A percentile compares a stretch with the other conserved stretches of the same genome.
These are phyloP conservation scores for Rhodamnia rubescens DNA, from an alignment of 345 rosid genomes.

Conservation along the genomic window DNA sequence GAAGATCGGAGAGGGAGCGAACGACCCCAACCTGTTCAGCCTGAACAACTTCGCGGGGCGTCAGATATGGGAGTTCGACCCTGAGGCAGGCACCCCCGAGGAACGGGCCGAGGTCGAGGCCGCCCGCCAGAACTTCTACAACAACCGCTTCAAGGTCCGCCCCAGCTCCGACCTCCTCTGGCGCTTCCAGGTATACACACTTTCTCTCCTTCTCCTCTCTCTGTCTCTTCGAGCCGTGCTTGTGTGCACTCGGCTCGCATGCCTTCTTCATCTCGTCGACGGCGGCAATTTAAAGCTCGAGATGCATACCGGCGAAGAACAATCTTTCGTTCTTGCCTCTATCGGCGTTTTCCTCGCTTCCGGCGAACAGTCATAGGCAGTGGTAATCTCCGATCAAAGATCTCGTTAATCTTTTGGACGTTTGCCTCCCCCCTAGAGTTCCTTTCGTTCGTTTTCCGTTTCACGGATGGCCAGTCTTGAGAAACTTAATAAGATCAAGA, in stretches of 20 bases:
- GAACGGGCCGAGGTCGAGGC: conserved; percentile 16
- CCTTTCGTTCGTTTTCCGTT: too few species aligned
- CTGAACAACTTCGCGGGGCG: conserved; percentile 12
- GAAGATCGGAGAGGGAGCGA: conserved; percentile 5
- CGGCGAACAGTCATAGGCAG: too few species aligned
- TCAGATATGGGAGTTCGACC: conserved; percentile 20
- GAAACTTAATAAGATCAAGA: too few species aligned
- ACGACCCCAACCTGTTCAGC: conserved; percentile 11
- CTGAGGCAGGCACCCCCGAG: conserved; percentile 12
- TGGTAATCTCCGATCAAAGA: too few species aligned
- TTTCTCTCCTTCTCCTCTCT: background rate
- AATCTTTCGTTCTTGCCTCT: too few species aligned
- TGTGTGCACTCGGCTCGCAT: background rate
- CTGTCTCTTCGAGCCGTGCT: background rate
- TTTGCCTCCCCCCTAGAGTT: too few species aligned
- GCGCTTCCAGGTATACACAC: conserved; percentile 11
- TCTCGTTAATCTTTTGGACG: too few species aligned
- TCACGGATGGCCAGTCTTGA: too few species aligned
- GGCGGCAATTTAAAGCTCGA: too few species aligned
- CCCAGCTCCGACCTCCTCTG: conserved; percentile 13
- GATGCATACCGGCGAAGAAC: too few species aligned
- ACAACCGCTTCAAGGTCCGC: conserved; percentile 11
- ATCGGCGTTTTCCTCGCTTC: too few species aligned
- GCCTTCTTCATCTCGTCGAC: background rate
- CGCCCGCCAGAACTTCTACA: conserved; percentile 11